Percentiles rank a stretch among this genome's conserved stretches.
Conservation (phyloP, 352 stramenopile genomes). For the Pelagophyceae sp. region DNA sequence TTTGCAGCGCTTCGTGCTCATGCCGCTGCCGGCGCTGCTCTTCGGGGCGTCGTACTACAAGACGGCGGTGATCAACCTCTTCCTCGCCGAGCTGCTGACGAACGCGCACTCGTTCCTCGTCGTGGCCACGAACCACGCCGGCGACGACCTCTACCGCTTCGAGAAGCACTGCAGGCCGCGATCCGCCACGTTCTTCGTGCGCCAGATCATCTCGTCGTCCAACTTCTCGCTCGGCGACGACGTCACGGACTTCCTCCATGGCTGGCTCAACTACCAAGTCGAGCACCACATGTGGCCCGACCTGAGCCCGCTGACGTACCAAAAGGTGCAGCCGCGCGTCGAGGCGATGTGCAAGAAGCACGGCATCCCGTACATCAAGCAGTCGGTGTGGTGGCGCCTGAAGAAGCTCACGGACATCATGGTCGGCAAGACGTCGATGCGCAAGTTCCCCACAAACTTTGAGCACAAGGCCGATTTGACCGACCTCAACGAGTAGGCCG, state of each 20-base stretch:
- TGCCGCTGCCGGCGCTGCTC: conserved; percentile 45
- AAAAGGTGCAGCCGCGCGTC: conserved; percentile 49
- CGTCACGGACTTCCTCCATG: conserved; percentile 79
- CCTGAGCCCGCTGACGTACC: conserved; percentile 60
- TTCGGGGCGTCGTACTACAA: conserved; percentile 34
- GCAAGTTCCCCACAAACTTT: conserved; percentile 46
- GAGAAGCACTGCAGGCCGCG: conserved; percentile 49
- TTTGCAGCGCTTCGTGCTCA: conserved; percentile 50
- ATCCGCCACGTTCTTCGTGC: conserved; percentile 56
- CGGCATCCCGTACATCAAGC: conserved; percentile 56
- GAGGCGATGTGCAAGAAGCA: conserved; percentile 55
- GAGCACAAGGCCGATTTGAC: conserved; percentile 36
- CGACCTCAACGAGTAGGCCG: neutral
- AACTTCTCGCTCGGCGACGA: conserved; percentile 54
- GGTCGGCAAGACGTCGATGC: conserved; percentile 53
- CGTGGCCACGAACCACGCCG: conserved; percentile 63
- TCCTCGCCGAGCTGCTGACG: conserved; percentile 55
- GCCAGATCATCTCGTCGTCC: conserved; percentile 53
- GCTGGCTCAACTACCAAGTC: conserved; percentile 92
- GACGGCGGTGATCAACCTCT: conserved; percentile 49
- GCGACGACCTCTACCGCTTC: conserved; percentile 61
- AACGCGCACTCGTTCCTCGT: conserved; percentile 60
- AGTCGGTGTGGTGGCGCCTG: conserved; percentile 53
- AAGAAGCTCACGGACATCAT: conserved; percentile 62
- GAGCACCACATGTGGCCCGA: conserved; percentile 81